These are phyloP conservation scores for Pleurotus tuber-regium DNA, from an alignment of 768 basidiomycete species.

Conservation along the genomic window DNA sequence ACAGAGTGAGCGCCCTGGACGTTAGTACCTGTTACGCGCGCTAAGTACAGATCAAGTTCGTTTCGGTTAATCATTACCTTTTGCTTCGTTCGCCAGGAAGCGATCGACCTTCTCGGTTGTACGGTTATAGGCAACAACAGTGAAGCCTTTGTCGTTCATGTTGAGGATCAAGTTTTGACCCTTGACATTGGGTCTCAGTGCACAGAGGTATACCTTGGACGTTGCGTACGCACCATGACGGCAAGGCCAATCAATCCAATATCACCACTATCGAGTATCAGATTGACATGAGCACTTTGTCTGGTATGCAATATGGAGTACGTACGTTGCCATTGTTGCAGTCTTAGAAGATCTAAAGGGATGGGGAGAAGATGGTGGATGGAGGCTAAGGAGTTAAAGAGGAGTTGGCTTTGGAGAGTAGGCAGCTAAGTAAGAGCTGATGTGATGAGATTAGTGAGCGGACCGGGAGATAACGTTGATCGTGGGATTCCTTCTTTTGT, in stretches of 20 bases:
- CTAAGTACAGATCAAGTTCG: too few relatives aligned
- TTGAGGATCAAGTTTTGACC: conserved; percentile 97
- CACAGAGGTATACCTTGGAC: neutral
- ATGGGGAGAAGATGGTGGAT: conserved; percentile 24
- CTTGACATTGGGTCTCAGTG: conserved; percentile 33
- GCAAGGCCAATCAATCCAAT: conserved; percentile 98
- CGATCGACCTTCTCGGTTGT: conserved; percentile 94
- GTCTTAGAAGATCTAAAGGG: conserved; percentile 31
- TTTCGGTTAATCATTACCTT: conserved; percentile 75
- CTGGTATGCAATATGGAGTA: conserved; percentile 27
- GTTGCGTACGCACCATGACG: conserved; percentile 77
- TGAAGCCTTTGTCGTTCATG: conserved; percentile 99
- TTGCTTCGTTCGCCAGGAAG: conserved; percentile 96
- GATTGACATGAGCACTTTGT: conserved; percentile 12
- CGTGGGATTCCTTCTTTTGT: conserved; percentile 12
- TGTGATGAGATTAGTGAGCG: conserved; percentile 19
- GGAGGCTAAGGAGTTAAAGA: conserved; percentile 9
- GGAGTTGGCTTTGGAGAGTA: neutral
- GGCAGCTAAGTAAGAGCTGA: conserved; percentile 17
- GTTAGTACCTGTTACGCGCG: conserved; percentile 89
- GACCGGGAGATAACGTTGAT: conserved; percentile 20
- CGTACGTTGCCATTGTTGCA: conserved; percentile 49
- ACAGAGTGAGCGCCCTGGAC: conserved; percentile 93
- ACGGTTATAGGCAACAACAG: conserved; percentile 95
- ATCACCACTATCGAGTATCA: conserved; percentile 73